Evolutionary conservation across 345 rosid genomes (phyloP), one percentile per base, ranked within the genome.

Genomic region (Salix arbutifolia): DNA sequence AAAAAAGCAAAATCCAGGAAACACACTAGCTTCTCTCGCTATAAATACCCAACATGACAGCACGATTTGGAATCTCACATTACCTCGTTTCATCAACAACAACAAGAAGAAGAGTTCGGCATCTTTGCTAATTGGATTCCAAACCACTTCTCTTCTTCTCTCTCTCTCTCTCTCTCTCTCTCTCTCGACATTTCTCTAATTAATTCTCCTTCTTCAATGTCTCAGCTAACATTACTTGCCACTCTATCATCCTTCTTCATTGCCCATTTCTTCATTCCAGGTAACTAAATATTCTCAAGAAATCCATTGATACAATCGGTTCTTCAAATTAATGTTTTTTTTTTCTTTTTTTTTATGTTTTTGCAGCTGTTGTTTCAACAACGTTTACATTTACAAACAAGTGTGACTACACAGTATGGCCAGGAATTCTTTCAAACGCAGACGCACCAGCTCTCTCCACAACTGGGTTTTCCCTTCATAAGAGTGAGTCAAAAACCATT

Each of bases 351-450:
- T 25, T 19, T 10, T 21, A 53, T 42, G 30, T 56, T 64, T 7
- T n/a, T 79, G 40, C 84, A 86, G 88, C 82, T 13, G 89, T 81
- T 1, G 72, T 38, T 69, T 86, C 97, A 0, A 88, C 96, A 3
- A 89, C 93, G 13, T 95, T 95, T 69, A 84, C 89, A 1, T 66
- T 91, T 14, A 78, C 76, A 60, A 95, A 95, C 86, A 86, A 89
- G 79, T 95, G 99, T 62, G 90, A 84, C 23, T 82, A 89, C 88
- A 86, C 91, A 6, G 89, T 95, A 13, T 95, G 99, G 99, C 98
- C 99, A 0, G 99, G 97, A 64, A 78, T 91, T 75, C 86, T 93
- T 21, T 86, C 99, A 1, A 91, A 85, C 86, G 96, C 97, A 18
- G 96, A 89, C 52, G 81, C 83, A 16, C 84, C 94, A 19, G 61